Evolutionary conservation across 257 asterid genomes (phyloP).

Genomic region (Craterostigma plantagineum): DNA sequence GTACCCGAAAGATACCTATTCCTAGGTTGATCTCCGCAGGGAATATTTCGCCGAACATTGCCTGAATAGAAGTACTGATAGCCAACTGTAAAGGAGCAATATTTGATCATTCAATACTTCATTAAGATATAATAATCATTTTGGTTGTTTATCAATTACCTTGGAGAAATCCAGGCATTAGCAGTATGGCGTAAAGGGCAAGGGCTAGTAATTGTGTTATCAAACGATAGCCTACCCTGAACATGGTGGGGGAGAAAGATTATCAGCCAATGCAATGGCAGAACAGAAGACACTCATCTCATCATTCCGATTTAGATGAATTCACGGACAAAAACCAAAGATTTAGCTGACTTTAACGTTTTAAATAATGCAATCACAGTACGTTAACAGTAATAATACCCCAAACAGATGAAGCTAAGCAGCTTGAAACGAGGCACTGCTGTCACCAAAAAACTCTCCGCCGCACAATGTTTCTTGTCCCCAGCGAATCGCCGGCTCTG

Average conservation of each 20-base stretch:
- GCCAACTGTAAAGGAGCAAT: constrained; percentile 46
- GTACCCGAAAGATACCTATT: constrained; percentile 23
- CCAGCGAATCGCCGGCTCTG: constrained; percentile 19
- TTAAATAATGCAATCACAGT: no score
- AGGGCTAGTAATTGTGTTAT: constrained; percentile 71
- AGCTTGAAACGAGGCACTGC: no score
- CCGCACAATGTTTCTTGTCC: constrained; percentile 82
- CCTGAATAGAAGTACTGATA: constrained; percentile 65
- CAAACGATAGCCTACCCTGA: constrained; percentile 98
- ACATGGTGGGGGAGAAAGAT: constrained; percentile 25
- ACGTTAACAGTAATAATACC: constrained; percentile 39
- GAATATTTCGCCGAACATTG: constrained; percentile 62
- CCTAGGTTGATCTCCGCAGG: constrained; percentile 82
- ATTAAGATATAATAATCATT: no score
- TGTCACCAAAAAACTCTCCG: constrained; percentile 84
- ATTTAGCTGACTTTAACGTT: no score
- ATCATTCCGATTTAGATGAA: no score
- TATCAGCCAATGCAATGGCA: constrained; percentile 10
- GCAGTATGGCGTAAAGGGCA: constrained; percentile 64
- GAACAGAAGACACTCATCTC: no score
- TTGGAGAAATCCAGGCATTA: constrained; percentile 96
- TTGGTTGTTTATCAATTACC: constrained; percentile 20
- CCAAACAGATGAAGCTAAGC: constrained; percentile 47
- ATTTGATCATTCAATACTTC: no score
- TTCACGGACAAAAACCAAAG: no score